A percentile compares a stretch with the other conserved stretches of the same genome.
Conservation (phyloP, 768 basidiomycete species). For the Podaxis sp. region DNA sequence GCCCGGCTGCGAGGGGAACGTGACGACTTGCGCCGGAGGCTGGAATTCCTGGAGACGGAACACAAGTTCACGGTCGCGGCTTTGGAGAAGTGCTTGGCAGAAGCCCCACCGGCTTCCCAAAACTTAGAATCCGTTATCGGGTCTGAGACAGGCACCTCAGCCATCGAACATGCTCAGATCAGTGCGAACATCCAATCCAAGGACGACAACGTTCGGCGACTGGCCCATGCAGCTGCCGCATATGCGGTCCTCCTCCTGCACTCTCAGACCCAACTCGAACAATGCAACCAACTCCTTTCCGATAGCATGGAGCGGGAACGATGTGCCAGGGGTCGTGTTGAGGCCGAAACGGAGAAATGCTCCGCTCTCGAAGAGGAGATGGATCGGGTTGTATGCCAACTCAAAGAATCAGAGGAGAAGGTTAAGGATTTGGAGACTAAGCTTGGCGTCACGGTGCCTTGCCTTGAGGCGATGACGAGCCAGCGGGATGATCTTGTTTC, state of each 20-base stretch:
- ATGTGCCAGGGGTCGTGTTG: not conserved
- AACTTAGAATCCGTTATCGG: slow-evolving; percentile 23
- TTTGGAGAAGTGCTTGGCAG: slow-evolving; percentile 46
- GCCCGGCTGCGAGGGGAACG: slow-evolving; percentile 70
- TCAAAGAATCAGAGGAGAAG: slow-evolving; percentile 23
- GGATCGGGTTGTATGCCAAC: slow-evolving; percentile 19
- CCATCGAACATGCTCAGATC: slow-evolving; percentile 23
- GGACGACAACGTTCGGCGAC: slow-evolving; percentile 29
- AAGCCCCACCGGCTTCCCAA: slow-evolving; percentile 22
- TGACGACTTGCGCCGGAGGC: slow-evolving; percentile 57
- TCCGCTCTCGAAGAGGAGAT: slow-evolving; percentile 14
- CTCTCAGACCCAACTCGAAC: slow-evolving; percentile 4
- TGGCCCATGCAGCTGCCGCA: slow-evolving; percentile 27
- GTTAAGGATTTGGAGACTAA: slow-evolving; percentile 32
- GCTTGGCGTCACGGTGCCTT: slow-evolving; percentile 31
- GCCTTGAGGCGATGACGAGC: slow-evolving; percentile 36
- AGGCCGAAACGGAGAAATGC: not conserved
- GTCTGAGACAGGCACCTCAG: slow-evolving; percentile 30
- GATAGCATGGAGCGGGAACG: slow-evolving; percentile 8
- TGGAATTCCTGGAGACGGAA: slow-evolving; percentile 71
- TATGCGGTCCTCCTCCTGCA: not conserved
- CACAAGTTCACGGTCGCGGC: slow-evolving; percentile 63
- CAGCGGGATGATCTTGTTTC: slow-evolving; percentile 37
- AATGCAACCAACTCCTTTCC: not conserved
- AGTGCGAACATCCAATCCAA: slow-evolving; percentile 23